These are phyloP conservation scores for Diutina siamensis DNA, from an alignment of 1,139 yeast genomes.

Conservation along the genomic window DNA sequence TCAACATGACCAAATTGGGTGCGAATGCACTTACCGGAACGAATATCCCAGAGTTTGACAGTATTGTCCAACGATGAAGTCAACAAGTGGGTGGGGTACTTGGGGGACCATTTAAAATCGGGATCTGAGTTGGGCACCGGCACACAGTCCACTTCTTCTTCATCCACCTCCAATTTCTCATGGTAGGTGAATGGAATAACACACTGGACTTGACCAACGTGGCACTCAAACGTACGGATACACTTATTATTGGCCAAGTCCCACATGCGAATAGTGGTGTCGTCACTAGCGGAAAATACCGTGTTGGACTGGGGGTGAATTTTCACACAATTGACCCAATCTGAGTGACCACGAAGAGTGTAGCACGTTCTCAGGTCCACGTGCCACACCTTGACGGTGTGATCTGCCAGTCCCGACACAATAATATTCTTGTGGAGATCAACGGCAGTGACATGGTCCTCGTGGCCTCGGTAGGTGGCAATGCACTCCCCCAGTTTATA, in stretches of 20 bases:
- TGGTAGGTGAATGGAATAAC: slow-evolving; percentile 72
- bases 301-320: slow-evolving; percentile 72
- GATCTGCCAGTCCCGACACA: slow-evolving; percentile 89
- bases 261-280: slow-evolving; percentile 92
- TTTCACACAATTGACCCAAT: slow-evolving; percentile 84
- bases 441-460: slow-evolving; percentile 73
- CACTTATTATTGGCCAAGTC: slow-evolving; percentile 74
- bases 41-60: slow-evolving; percentile 85
- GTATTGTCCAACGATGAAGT: slow-evolving; percentile 91
- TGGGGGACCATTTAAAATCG: slow-evolving; percentile 10
- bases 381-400: slow-evolving; percentile 91
- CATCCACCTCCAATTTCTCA: slow-evolving; percentile 35
- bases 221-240: slow-evolving; percentile 60
- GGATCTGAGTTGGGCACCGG: not conserved
- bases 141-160: slow-evolving; percentile 11
- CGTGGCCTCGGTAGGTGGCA: slow-evolving; percentile 88
- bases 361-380: slow-evolving; percentile 87
- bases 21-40: slow-evolving; percentile 75
- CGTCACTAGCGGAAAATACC: slow-evolving; percentile 82
- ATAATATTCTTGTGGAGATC: slow-evolving; percentile 71
- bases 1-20: slow-evolving; percentile 97
- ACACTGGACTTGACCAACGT: slow-evolving; percentile 82
- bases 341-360: slow-evolving; percentile 86
- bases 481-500: slow-evolving; percentile 89
- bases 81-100: slow-evolving; percentile 66